A percentile compares a stretch with the other conserved stretches of the same genome.
Conservation (phyloP, 768 basidiomycete species). For the Tulasnella sp. region DNA sequence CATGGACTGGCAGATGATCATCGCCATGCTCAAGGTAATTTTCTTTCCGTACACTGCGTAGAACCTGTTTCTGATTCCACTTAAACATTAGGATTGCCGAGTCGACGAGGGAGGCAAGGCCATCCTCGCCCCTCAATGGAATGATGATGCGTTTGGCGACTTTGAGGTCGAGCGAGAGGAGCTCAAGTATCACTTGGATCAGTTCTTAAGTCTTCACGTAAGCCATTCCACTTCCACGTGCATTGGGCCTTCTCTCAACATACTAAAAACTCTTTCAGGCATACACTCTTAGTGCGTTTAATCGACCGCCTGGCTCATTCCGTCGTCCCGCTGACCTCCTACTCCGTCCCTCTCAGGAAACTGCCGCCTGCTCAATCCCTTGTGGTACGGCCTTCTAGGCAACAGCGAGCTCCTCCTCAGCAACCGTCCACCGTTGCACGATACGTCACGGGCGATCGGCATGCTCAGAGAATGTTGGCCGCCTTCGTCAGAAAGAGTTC, state of each 20-base stretch:
- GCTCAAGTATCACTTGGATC: not conserved
- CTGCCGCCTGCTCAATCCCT: not conserved
- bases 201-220: not conserved
- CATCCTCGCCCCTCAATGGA: not conserved
- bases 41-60: not conserved
- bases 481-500: not conserved
- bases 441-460: not conserved
- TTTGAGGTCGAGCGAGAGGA: not conserved
- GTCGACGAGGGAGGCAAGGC: not conserved
- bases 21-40: not conserved
- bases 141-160: not conserved
- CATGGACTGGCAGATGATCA: not conserved
- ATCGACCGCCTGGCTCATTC: not conserved
- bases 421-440: not conserved
- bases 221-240: no score
- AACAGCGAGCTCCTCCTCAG: not conserved
- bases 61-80: not conserved
- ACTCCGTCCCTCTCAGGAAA: not conserved
- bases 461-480: not conserved
- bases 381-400: not conserved
- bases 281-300: not conserved
- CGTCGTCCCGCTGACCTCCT: not conserved
- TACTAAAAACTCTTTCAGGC: not conserved
- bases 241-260: no score
- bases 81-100: not conserved